Conservation (phyloP, 257 asterid genomes). For the Solanum sejunctum region DNA sequence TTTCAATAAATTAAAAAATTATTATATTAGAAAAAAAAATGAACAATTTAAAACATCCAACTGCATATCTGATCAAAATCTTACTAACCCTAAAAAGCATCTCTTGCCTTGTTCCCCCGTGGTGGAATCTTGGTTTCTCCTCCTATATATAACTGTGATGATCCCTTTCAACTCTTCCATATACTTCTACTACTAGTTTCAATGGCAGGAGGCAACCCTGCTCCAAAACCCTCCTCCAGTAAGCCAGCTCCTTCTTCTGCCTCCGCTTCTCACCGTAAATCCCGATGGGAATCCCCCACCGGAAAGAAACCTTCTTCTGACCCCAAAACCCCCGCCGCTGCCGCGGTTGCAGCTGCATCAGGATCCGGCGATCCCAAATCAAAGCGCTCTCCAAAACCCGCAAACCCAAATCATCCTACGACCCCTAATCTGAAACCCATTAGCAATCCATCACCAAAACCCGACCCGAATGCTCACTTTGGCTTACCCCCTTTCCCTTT, state of each 20-base stretch:
- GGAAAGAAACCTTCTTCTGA: not conserved
- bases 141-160: not conserved
- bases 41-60: too few relatives aligned
- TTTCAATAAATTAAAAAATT: too few relatives aligned
- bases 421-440: conserved; percentile 24
- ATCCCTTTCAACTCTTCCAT: not conserved
- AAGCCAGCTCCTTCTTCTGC: conserved; percentile 12
- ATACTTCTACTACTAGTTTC: not conserved
- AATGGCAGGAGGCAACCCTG: conserved; percentile 27
- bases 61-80: too few relatives aligned
- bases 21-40: too few relatives aligned
- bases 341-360: conserved; percentile 11
- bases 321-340: not conserved
- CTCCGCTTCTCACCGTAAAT: conserved; percentile 26
- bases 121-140: not conserved
- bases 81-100: too few relatives aligned
- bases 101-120: not conserved
- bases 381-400: conserved; percentile 29
- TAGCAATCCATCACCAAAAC: conserved; percentile 4
- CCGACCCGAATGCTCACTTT: conserved; percentile 3
- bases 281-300: conserved; percentile 39
- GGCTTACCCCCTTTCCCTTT: conserved; percentile 39
- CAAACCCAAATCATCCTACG: conserved; percentile 18
- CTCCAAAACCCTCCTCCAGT: conserved; percentile 7
- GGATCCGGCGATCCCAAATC: conserved; percentile 16